Evolutionary conservation across 2,329 filamentous ascomycete species (phyloP), one percentile per base, ranked within the genome.

Genomic region (Pestalotiopsis sp.): DNA sequence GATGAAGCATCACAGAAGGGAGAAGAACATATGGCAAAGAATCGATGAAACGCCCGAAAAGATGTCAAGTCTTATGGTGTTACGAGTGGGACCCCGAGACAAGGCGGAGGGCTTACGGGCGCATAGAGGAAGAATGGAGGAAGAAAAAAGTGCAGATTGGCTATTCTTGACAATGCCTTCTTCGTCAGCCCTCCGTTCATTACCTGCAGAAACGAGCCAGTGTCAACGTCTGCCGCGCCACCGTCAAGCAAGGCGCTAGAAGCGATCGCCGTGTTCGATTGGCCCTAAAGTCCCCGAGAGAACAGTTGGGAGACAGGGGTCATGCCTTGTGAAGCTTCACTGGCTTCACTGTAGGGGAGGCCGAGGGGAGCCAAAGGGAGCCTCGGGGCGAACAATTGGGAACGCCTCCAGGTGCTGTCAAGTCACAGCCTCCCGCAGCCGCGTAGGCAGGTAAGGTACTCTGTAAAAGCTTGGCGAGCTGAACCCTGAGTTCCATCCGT

Each of bases 231-330:
- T 45, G 63, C 63, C 39, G 31, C 52, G 63, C 63, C 63, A 66
- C 63, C 52, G 17, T 57, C 41, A 39, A 14, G n/a, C n/a, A 52
- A 14, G 13, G 25, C 27, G 39, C 25, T 66, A 56, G 41, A 23
- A 38, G 61, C 23, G n/a, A 49, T 31, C 38, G 20, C 25, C 9
- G 9, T 7, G 11, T 56, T 36, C 52, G 49, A 69, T 69, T 69
- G 65, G 68, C 57, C 31, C 27, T 45, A 52, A 62, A 57, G 36
- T 59, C 61, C 41, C 67, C 61, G 67, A 65, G 14, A 36, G 57
- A 9, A 59, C 9, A 27, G 17, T n/a, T 27, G 25, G 14, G 23
- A 27, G 57, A 59, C 25, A 62, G 59, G 59, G 59, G n/a, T 36
- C 4, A 20, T 20, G n/a, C 27, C 27, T 11, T 38, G 56, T 23